Evolutionary conservation across 2,329 filamentous ascomycete genomes (phyloP), one percentile per base, ranked within the genome.

Genomic region (Drechslera avenae): DNA sequence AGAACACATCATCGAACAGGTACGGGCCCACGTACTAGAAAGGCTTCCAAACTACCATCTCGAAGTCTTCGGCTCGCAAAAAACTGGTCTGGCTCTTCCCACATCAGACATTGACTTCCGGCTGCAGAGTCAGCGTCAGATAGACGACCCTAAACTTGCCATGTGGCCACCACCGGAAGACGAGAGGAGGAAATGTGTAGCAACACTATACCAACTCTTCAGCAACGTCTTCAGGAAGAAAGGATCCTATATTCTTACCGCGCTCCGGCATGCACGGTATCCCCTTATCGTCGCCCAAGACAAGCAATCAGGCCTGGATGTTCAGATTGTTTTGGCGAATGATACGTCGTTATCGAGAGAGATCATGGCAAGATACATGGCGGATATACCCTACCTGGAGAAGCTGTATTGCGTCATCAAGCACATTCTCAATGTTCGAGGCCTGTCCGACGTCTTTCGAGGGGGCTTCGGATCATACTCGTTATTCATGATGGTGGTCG

Each of bases 401-500:
- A 64, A 76, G 8, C 54, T 86, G 7, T 86, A 81, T 61, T 68
- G 75, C 23, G 62, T 81, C 9, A 50, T 82, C 19, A 82, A 81
- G 55, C 73, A 78, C 41, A 72, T 78, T 13, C 72, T 87, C 33
- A 75, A 81, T 43, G 71, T 79, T 17, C 77, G 80, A 32, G 75
- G 74, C 18, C 64, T 86, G 2, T 75, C 76, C 26, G 77, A 81
- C 44, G 74, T 79, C 14, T 76, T 71, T 46, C 61, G 67, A 3
- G 78, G 78, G n/a, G 80, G 81, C 1, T 67, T 86, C 28, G 78
- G 77, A 13, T 78, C 81, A 0, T 84, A 86, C 60, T 73, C 77
- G 10, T 70, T 84, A 8, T 77, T 83, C 60, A 80, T 84, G 72
- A 81, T 86, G 75, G 67, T 86, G 14, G 78, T 81, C 12, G 80